Conservation (phyloP, 352 stramenopile species). For the Blastocystis sp. region DNA sequence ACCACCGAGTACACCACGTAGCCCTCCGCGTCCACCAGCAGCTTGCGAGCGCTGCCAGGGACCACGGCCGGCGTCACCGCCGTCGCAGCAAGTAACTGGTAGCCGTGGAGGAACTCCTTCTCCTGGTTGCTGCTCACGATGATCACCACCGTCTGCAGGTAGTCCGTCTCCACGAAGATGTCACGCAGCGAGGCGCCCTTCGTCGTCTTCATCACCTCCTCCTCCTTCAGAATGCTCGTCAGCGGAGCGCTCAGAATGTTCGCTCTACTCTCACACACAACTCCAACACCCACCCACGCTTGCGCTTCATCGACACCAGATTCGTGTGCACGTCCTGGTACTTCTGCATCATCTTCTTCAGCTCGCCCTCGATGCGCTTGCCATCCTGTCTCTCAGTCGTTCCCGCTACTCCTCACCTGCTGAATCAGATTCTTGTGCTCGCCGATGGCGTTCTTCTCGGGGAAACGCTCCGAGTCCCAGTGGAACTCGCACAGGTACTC, state of each 20-base stretch:
- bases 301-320: not conserved
- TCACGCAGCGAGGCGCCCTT: not conserved
- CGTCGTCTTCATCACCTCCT: conserved; percentile 9
- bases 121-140: not conserved
- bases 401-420: not conserved
- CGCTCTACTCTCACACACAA: not conserved
- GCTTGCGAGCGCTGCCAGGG: not conserved
- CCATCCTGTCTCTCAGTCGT: not conserved
- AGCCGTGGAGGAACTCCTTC: not conserved
- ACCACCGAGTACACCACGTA: conserved; percentile 13
- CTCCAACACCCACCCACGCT: not conserved
- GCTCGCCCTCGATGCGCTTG: not conserved
- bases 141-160: not conserved
- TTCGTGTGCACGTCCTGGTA: conserved; percentile 19
- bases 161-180: not conserved
- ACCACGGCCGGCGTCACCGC: not conserved
- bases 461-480: not conserved
- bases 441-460: not conserved
- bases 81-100: not conserved
- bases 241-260: not conserved
- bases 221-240: not conserved
- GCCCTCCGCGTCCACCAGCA: not conserved
- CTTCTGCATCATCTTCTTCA: conserved; percentile 25
- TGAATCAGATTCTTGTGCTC: conserved; percentile 4
- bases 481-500: not conserved